Conservation (phyloP, 2,329 filamentous ascomycete genomes). For the Diaporthe caulivora region DNA sequence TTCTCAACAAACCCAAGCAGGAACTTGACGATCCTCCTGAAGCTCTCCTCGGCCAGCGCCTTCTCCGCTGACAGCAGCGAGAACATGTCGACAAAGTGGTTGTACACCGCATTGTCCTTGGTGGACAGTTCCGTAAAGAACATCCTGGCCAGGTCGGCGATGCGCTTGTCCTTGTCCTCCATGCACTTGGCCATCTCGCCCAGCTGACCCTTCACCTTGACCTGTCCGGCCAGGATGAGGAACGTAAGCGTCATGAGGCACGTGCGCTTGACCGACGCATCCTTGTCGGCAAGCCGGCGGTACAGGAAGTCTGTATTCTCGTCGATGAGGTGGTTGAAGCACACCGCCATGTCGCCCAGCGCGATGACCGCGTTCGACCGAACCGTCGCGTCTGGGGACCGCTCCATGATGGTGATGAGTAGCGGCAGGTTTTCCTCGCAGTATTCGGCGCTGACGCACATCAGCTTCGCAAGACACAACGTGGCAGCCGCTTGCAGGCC, state of each 20-base stretch:
- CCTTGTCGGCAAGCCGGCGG: slow-evolving; percentile 87
- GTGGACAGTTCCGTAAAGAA: slow-evolving; percentile 98
- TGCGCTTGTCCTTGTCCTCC: slow-evolving; percentile 94
- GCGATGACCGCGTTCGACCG: slow-evolving; percentile 97
- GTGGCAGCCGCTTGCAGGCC: slow-evolving; percentile 94
- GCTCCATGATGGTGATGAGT: slow-evolving; percentile 97
- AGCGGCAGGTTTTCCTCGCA: slow-evolving; percentile 93
- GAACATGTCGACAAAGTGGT: slow-evolving; percentile 99
- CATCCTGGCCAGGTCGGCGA: slow-evolving; percentile 94
- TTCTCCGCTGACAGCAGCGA: slow-evolving; percentile 87
- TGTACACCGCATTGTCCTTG: slow-evolving; percentile 99
- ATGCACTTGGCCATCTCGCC: slow-evolving; percentile 99
- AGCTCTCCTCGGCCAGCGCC: slow-evolving; percentile 84
- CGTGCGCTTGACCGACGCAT: slow-evolving; percentile 93
- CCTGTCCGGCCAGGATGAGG: slow-evolving; percentile 94
- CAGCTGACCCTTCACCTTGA: slow-evolving; percentile 98
- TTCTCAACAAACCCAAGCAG: slow-evolving; percentile 97
- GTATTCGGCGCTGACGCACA: slow-evolving; percentile 98
- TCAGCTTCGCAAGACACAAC: slow-evolving; percentile 94
- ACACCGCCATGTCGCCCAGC: slow-evolving; percentile 98
- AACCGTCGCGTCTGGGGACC: slow-evolving; percentile 90
- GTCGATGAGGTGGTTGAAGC: slow-evolving; percentile 99
- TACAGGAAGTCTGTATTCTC: slow-evolving; percentile 99
- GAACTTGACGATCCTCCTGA: slow-evolving; percentile 91
- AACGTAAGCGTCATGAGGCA: slow-evolving; percentile 99